Conservation (phyloP, 2,329 filamentous ascomycete species). For the Paecilomyces variotii region DNA sequence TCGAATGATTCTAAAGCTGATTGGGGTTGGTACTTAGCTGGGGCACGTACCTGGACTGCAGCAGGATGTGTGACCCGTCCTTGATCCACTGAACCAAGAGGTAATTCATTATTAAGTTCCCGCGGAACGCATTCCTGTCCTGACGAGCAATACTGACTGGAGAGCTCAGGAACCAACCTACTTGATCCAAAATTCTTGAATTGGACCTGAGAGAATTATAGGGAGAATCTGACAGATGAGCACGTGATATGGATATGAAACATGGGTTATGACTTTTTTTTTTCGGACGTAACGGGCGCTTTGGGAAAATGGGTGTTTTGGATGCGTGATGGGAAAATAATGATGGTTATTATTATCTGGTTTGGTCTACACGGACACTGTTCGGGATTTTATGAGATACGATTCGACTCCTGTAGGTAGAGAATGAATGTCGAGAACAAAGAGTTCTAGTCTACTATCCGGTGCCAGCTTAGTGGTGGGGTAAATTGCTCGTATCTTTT, state of each 20-base stretch:
- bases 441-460: background rate
- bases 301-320: background rate
- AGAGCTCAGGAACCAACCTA: background rate
- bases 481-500: too few relatives aligned
- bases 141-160: conserved; percentile 1
- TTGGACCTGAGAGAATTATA: background rate
- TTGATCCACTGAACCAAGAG: conserved; percentile 4
- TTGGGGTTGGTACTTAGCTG: conserved; percentile 6
- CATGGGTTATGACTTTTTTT: background rate
- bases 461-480: too few relatives aligned
- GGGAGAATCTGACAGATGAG: background rate
- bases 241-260: background rate
- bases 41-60: conserved; percentile 12
- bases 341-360: background rate
- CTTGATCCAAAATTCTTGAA: conserved; percentile 14
- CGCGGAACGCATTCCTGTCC: conserved; percentile 10
- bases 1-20: background rate
- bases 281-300: background rate
- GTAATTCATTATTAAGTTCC: background rate
- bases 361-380: background rate
- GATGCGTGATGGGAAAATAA: background rate
- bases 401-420: background rate
- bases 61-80: conserved; percentile 9
- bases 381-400: background rate
- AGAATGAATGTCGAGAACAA: background rate